These are phyloP conservation scores for Talaromyces sp. DNA, from an alignment of 2,329 filamentous ascomycete genomes.

Conservation along the genomic window DNA sequence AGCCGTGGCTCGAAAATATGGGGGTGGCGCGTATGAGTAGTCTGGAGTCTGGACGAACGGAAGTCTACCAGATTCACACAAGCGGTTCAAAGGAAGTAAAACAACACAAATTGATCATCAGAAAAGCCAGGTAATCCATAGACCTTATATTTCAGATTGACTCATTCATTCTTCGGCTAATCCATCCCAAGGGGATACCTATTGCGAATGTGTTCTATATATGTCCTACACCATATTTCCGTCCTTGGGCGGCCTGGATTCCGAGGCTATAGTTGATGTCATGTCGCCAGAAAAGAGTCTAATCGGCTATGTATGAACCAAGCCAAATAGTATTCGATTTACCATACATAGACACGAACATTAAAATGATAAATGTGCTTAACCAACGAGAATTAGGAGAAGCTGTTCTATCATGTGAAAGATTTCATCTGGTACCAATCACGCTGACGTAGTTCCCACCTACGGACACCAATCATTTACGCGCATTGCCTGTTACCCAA, in stretches of 20 bases:
- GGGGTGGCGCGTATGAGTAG: slow-evolving; percentile 2
- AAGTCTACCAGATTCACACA: not conserved
- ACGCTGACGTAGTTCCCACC: not conserved
- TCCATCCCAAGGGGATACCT: not conserved
- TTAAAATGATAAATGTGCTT: not conserved
- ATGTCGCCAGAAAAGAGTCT: not conserved
- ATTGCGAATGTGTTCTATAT: not conserved
- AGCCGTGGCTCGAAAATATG: not conserved
- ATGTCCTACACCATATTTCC: not conserved
- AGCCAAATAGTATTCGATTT: not conserved
- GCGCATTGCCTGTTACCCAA: not conserved
- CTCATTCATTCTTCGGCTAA: slow-evolving; percentile 5
- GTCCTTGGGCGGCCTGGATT: not conserved
- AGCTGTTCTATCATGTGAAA: slow-evolving; percentile 1
- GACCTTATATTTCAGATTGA: not conserved
- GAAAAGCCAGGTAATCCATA: not conserved
- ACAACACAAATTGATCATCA: not conserved
- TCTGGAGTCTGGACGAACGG: slow-evolving; percentile 5
- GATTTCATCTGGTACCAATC: not conserved
- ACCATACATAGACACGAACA: not conserved
- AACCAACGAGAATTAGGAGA: not conserved
- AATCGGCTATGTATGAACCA: not conserved
- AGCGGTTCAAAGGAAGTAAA: not conserved
- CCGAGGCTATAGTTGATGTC: slow-evolving; percentile 7
- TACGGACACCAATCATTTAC: not conserved